Evolutionary conservation across 2,329 filamentous ascomycete genomes (phyloP), one percentile per base, ranked within the genome.

Genomic region (Colletotrichum sp.): DNA sequence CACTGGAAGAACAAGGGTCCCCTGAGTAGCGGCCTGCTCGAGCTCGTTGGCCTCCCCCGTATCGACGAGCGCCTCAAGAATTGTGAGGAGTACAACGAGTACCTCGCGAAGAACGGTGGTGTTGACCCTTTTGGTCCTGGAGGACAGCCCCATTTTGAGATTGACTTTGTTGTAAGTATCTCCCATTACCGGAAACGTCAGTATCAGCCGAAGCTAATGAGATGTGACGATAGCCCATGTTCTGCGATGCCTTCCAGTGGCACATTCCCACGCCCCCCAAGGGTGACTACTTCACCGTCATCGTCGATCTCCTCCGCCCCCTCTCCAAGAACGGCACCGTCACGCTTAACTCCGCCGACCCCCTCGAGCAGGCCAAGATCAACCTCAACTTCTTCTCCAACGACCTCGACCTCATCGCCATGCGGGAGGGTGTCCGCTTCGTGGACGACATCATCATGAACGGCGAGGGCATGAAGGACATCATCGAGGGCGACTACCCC

Each of bases 71-170:
- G 87, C 39, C 83, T 93, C 0, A 85, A 88, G 71, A 87, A 86
- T 52, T 86, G 86, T 71, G 82, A 84, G 2, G 85, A 87, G 59
- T 93, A 92, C 78, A 81, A 82, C 10, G 78, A 82, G 63, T 81
- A 82, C 26, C 87, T 88, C 77, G 81, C 81, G 16, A 83, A 82
- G 24, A 88, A 88, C 77, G 87, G 85, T 13, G 85, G 84, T 0
- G 78, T 82, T 0, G 90, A 92, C 71, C 90, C 90, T 4, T 92
- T 92, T 79, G 87, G 87, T 3, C 90, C 90, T 0, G 85, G 82
- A 5, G 90, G 89, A 8, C 90, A 92, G 81, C 90, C 91, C 30
- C 90, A 92, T 78, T 92, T 92, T 78, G 90, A 92, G 82, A 86
- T 92, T 39, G 91, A 93, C 82, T 93, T 93, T 79, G 88, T 93